Conservation (phyloP, 345 rosid species). For the Sonneratia caseolaris region DNA sequence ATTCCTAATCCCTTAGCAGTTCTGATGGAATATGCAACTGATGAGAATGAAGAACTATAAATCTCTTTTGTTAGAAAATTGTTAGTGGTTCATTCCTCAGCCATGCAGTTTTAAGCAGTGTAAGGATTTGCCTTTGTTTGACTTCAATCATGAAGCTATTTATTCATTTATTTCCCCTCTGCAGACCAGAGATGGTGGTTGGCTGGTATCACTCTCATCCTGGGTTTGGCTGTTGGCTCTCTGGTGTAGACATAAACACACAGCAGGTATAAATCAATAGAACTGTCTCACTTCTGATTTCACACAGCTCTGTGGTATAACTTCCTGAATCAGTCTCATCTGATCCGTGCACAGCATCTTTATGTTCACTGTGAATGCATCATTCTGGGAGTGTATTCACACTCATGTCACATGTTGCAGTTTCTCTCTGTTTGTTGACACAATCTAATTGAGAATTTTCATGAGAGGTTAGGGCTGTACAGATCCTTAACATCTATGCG, state of each 20-base stretch:
- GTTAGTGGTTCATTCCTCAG: background rate
- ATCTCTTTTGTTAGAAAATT: background rate
- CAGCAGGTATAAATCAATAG: conserved; percentile 49
- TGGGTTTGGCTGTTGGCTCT: conserved; percentile 99
- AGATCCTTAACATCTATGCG: background rate
- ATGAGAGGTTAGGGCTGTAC: background rate
- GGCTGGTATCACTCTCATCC: conserved; percentile 99
- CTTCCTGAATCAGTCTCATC: background rate
- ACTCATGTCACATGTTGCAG: background rate
- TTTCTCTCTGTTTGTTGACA: background rate
- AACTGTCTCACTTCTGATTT: background rate
- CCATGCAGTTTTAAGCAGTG: background rate
- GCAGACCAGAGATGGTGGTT: conserved; percentile 98
- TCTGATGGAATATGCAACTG: background rate
- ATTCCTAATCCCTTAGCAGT: background rate
- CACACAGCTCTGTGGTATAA: background rate
- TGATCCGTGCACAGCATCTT: background rate
- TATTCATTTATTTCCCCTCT: conserved; percentile 3
- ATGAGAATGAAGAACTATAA: background rate
- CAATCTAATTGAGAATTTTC: background rate
- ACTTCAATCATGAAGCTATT: background rate
- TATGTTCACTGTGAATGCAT: background rate
- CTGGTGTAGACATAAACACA: conserved; percentile 95
- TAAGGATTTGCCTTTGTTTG: background rate
- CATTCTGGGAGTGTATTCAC: background rate